phyloP scores from a whole-genome alignment of 164 flowering plant genomes.

The Aristolochia californica region DNA sequence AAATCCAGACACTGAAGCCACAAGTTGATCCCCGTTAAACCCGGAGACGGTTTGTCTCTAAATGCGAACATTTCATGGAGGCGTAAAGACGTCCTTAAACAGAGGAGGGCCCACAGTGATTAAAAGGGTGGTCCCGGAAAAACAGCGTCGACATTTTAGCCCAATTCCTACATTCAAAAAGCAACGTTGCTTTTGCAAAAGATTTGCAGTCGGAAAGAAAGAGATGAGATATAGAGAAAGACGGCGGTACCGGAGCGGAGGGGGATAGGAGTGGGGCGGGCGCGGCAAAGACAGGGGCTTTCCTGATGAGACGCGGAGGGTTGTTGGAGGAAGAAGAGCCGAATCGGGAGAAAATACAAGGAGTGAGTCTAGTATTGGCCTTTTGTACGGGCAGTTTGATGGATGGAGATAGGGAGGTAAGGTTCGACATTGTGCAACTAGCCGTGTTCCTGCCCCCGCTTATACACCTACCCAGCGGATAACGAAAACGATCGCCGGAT shows the following conservation, averaged over 20 bases:
- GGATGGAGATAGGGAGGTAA: background rate
- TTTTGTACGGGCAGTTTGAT: background rate
- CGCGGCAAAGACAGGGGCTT: constrained; percentile 22
- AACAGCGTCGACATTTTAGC: constrained; percentile 1
- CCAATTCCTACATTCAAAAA: background rate
- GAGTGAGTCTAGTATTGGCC: background rate
- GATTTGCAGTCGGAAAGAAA: background rate
- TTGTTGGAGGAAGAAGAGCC: constrained; percentile 7
- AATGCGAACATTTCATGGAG: no score
- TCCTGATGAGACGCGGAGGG: constrained; percentile 17
- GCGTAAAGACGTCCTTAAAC: no score
- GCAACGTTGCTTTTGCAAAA: background rate
- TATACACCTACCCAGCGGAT: constrained; percentile 6
- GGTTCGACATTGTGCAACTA: constrained; percentile 12
- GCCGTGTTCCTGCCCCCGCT: background rate
- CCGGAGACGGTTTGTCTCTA: no score
- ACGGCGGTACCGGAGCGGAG: constrained; percentile 5
- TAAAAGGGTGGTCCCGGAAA: no score
- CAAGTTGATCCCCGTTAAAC: no score
- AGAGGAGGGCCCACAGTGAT: no score
- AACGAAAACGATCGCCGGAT: constrained; percentile 6
- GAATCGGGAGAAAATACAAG: constrained; percentile 3
- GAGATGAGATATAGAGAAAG: constrained; percentile 6
- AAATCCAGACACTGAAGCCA: no score
- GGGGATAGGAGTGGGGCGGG: constrained; percentile 16